Conservation (phyloP, 805 yeast species). For the Ogataea henricii region DNA sequence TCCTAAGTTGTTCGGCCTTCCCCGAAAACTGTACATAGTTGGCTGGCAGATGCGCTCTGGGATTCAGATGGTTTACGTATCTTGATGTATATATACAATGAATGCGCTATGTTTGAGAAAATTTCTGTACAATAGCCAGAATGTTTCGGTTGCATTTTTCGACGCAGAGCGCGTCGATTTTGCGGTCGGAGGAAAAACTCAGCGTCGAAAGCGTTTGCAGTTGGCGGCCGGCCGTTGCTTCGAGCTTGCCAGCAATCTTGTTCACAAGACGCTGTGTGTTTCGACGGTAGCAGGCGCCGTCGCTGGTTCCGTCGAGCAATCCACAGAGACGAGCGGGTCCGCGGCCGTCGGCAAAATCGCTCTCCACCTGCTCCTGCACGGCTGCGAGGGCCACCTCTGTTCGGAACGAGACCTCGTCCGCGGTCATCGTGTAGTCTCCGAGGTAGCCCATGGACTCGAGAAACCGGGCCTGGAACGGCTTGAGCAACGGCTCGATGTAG, state of each 20-base stretch:
- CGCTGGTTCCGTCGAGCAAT: slow-evolving; percentile 48
- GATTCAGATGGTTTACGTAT: background rate
- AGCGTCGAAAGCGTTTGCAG: slow-evolving; percentile 4
- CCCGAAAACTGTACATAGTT: background rate
- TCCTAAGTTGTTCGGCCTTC: background rate
- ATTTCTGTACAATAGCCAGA: background rate
- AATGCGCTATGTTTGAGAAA: background rate
- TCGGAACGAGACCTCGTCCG: slow-evolving; percentile 62
- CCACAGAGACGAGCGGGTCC: slow-evolving; percentile 39
- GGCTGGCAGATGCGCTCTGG: background rate
- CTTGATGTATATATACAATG: background rate
- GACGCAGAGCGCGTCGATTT: background rate
- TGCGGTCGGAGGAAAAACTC: background rate
- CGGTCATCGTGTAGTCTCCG: slow-evolving; percentile 71
- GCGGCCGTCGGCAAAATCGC: slow-evolving; percentile 7
- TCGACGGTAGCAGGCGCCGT: slow-evolving; percentile 43
- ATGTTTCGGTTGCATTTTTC: background rate
- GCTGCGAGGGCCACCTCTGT: slow-evolving; percentile 74
- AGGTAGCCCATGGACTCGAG: slow-evolving; percentile 57
- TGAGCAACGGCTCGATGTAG: slow-evolving; percentile 39
- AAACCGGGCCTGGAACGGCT: slow-evolving; percentile 42
- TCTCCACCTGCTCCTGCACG: slow-evolving; percentile 37
- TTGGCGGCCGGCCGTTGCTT: background rate
- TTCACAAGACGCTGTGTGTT: slow-evolving; percentile 35
- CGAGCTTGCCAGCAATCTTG: slow-evolving; percentile 37